Evolutionary conservation across 768 basidiomycete species (phyloP).

Genomic region (Pleurotus citrinopileatus): DNA sequence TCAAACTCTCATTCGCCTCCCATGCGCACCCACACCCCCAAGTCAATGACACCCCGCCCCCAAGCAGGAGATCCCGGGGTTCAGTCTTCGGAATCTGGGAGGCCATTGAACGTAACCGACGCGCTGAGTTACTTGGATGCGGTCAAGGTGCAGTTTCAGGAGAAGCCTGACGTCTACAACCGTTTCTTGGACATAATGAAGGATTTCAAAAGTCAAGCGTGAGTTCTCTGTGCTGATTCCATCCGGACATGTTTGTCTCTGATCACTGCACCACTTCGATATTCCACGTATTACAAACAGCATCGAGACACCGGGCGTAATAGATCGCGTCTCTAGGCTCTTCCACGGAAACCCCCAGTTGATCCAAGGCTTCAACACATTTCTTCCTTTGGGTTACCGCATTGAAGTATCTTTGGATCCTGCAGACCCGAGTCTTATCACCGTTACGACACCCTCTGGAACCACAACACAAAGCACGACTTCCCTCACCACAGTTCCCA

Average conservation of each 20-base stretch:
- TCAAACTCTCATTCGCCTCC: constrained; percentile 11
- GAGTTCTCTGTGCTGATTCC: constrained; percentile 31
- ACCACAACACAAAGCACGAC: constrained; percentile 66
- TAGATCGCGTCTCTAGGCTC: constrained; percentile 68
- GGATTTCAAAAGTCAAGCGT: constrained; percentile 97
- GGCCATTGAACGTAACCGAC: constrained; percentile 89
- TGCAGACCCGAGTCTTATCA: constrained; percentile 68
- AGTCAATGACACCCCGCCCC: constrained; percentile 38
- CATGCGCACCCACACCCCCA: constrained; percentile 28
- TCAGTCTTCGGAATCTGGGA: constrained; percentile 35
- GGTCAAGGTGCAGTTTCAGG: constrained; percentile 88
- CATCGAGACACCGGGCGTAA: constrained; percentile 80
- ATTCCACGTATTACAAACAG: constrained; percentile 32
- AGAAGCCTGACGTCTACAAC: too few relatives aligned
- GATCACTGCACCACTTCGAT: background rate
- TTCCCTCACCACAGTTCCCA: constrained; percentile 25
- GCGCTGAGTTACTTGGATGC: constrained; percentile 92
- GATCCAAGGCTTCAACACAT: constrained; percentile 82
- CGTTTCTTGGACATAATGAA: constrained; percentile 97
- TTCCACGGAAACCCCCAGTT: constrained; percentile 70
- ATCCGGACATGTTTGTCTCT: background rate
- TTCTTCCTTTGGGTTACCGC: constrained; percentile 68
- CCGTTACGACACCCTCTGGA: constrained; percentile 77
- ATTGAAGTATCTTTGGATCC: constrained; percentile 44
- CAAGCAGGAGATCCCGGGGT: constrained; percentile 24